phyloP scores from a whole-genome alignment of 2,329 filamentous ascomycete species.

The Colletotrichum tropicicola region DNA sequence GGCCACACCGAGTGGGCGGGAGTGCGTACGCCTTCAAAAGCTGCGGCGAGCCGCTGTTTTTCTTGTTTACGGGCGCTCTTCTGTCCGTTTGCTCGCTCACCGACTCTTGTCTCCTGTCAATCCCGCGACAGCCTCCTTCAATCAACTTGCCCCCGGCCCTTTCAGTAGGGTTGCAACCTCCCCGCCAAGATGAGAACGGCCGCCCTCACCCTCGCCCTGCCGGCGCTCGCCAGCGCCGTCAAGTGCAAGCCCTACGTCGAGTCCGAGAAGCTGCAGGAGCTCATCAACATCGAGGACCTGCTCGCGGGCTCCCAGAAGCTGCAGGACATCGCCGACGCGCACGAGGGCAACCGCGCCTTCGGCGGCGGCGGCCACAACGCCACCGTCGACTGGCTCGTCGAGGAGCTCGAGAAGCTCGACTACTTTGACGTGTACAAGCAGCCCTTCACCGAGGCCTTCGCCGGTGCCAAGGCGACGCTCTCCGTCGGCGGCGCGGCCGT shows the following conservation, averaged over 20 bases:
- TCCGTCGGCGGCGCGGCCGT: slow-evolving; percentile 39
- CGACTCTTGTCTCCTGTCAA: neutral
- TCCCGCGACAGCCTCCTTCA: neutral
- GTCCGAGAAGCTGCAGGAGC: slow-evolving; percentile 47
- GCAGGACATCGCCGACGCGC: slow-evolving; percentile 51
- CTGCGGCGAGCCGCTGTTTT: neutral
- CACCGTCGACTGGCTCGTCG: slow-evolving; percentile 54
- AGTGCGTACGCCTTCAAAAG: neutral
- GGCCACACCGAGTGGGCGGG: neutral
- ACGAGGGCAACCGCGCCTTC: slow-evolving; percentile 53
- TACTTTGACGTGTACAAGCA: slow-evolving; percentile 56
- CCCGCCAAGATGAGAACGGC: slow-evolving; percentile 29
- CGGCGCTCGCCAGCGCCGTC: slow-evolving; percentile 34
- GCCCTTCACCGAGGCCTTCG: slow-evolving; percentile 51
- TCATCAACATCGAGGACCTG: slow-evolving; percentile 50
- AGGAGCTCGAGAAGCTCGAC: slow-evolving; percentile 45
- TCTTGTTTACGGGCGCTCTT: no score
- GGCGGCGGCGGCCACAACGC: slow-evolving; percentile 54
- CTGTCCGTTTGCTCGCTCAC: neutral
- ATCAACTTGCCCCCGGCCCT: neutral
- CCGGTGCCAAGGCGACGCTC: slow-evolving; percentile 41
- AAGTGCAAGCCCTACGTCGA: slow-evolving; percentile 44
- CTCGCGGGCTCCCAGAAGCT: slow-evolving; percentile 54
- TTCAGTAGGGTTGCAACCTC: neutral
- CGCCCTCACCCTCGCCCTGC: slow-evolving; percentile 37